A percentile compares a stretch with the other conserved stretches of the same genome.
These are phyloP conservation scores for Blumeria graminis DNA, from an alignment of 2,329 filamentous ascomycete genomes.

Conservation along the genomic window DNA sequence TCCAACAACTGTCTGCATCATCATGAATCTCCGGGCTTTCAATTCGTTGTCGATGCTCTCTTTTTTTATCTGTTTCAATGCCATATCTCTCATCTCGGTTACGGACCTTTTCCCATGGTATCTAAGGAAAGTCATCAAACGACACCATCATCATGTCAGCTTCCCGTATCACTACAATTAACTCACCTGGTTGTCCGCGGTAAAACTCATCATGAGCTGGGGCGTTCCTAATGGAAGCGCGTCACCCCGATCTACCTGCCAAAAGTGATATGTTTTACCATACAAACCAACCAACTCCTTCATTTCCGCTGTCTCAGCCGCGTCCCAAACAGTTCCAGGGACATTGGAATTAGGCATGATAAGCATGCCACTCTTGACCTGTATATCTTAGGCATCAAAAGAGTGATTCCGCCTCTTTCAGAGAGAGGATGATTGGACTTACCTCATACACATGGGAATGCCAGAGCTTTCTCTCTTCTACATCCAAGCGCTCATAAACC, in stretches of 20 bases:
- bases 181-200: conserved; percentile 22
- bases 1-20: conserved; percentile 25
- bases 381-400: background rate
- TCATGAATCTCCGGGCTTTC: conserved; percentile 21
- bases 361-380: conserved; percentile 34
- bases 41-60: conserved; percentile 26
- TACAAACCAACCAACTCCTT: conserved; percentile 49
- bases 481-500: conserved; percentile 39
- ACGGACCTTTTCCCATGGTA: conserved; percentile 4
- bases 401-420: no score
- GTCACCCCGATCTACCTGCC: conserved; percentile 61
- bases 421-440: conserved; percentile 24
- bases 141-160: no score
- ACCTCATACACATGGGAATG: conserved; percentile 42
- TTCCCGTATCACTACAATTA: conserved; percentile 4
- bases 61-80: conserved; percentile 26
- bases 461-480: conserved; percentile 52
- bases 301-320: conserved; percentile 61
- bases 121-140: background rate
- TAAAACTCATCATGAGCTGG: conserved; percentile 40
- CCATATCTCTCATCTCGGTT: conserved; percentile 27
- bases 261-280: conserved; percentile 67
- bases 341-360: conserved; percentile 40
- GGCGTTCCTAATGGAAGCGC: conserved; percentile 33
- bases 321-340: conserved; percentile 42